Evolutionary conservation across 371 early-diverging fungal genomes (phyloP).

Genomic region (Amoeboaphelidium occidentale): DNA sequence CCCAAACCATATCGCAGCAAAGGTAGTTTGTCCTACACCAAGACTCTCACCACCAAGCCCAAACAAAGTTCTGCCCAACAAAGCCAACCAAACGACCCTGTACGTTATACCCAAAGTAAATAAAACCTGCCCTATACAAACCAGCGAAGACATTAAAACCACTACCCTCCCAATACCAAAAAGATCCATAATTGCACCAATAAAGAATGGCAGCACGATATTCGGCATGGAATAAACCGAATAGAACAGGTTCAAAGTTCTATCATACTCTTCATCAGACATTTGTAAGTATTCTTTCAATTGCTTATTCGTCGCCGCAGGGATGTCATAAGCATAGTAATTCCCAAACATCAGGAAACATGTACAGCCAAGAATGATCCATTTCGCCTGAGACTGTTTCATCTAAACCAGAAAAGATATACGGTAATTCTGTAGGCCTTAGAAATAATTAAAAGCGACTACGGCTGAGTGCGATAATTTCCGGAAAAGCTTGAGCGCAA

Average conservation of each 20-base stretch:
- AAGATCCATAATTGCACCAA: constrained; percentile 22
- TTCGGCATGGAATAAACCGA: constrained; percentile 42
- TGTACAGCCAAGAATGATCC: constrained; percentile 15
- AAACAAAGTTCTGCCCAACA: constrained; percentile 22
- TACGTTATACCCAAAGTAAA: constrained; percentile 23
- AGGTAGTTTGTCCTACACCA: constrained; percentile 17
- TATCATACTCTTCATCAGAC: constrained; percentile 10
- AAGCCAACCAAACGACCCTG: constrained; percentile 12
- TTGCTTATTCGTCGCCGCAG: constrained; percentile 26
- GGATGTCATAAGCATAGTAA: constrained; percentile 34
- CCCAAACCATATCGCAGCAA: constrained; percentile 21
- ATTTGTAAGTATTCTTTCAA: constrained; percentile 12
- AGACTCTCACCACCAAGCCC: constrained; percentile 28
- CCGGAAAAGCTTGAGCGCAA: too few relatives aligned
- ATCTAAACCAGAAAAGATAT: too few relatives aligned
- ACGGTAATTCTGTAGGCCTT: too few relatives aligned
- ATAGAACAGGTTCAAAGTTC: constrained; percentile 17
- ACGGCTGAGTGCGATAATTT: too few relatives aligned
- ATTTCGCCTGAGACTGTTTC: constrained; percentile 3
- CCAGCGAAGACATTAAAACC: constrained; percentile 19
- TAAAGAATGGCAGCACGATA: constrained; percentile 26
- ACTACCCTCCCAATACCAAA: constrained; percentile 17
- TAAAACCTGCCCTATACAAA: constrained; percentile 29
- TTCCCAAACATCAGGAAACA: constrained; percentile 25
- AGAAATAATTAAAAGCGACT: too few relatives aligned